A percentile compares a stretch with the other conserved stretches of the same genome.
phyloP scores from a whole-genome alignment of 1,139 yeast species.

The Zygosaccharomyces pseudobailii region DNA sequence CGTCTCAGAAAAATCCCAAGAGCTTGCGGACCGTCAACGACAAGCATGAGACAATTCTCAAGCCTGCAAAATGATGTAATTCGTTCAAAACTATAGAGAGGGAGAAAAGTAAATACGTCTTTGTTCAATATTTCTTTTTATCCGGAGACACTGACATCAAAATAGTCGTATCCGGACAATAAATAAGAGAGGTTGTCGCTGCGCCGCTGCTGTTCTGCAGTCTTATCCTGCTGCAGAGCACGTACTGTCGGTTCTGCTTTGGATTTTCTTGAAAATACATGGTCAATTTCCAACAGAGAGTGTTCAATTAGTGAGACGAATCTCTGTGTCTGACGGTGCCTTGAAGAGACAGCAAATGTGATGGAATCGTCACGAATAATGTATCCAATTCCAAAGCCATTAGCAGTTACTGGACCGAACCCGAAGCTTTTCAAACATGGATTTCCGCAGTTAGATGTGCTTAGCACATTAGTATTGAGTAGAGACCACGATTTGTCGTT shows the following conservation, averaged over 20 bases:
- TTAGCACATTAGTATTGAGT: slow-evolving; percentile 59
- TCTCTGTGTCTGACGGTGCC: slow-evolving; percentile 84
- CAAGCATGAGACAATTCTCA: neutral
- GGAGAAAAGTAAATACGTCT: neutral
- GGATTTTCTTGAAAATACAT: slow-evolving; percentile 21
- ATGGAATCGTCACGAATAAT: slow-evolving; percentile 81
- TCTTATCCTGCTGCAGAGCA: neutral
- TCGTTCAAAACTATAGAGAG: neutral
- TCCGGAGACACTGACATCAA: slow-evolving; percentile 33
- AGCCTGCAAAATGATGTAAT: neutral
- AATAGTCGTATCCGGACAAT: slow-evolving; percentile 32
- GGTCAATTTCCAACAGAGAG: slow-evolving; percentile 29
- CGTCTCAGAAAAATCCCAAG: neutral
- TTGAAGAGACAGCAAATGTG: slow-evolving; percentile 82
- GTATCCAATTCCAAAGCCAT: slow-evolving; percentile 90
- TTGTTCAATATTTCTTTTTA: slow-evolving; percentile 1
- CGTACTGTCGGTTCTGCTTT: neutral
- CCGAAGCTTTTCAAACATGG: slow-evolving; percentile 85
- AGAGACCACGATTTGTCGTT: slow-evolving; percentile 75
- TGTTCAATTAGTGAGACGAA: slow-evolving; percentile 44
- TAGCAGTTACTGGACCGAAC: slow-evolving; percentile 86
- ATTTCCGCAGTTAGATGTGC: slow-evolving; percentile 76
- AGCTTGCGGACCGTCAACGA: neutral
- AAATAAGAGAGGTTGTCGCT: slow-evolving; percentile 25
- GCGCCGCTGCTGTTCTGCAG: slow-evolving; percentile 9